A percentile compares a stretch with the other conserved stretches of the same genome.
phyloP scores from a whole-genome alignment of 2,329 filamentous ascomycete species.

The Thelonectria blattea region DNA sequence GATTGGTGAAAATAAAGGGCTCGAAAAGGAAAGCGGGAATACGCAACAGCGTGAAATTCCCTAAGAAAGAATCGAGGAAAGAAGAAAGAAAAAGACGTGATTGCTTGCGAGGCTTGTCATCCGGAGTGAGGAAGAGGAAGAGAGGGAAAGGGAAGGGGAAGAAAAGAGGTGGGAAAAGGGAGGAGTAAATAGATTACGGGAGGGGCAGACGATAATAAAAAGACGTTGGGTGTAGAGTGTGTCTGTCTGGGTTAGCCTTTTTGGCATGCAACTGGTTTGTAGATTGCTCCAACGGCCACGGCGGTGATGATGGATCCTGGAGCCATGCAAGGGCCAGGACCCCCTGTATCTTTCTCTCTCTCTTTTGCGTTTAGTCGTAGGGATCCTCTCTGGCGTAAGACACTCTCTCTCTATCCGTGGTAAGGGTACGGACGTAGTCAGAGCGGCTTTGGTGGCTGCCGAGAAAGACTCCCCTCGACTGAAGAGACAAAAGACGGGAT shows the following conservation, averaged over 20 bases:
- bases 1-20: background rate
- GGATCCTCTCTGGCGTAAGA: no score
- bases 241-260: background rate
- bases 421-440: no score
- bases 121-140: slow-evolving; percentile 26
- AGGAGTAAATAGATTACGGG: slow-evolving; percentile 35
- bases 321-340: slow-evolving; percentile 15
- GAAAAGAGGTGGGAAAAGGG: slow-evolving; percentile 20
- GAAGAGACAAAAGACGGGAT: background rate
- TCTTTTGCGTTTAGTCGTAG: no score
- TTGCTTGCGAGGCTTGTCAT: slow-evolving; percentile 31
- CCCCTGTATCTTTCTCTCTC: no score
- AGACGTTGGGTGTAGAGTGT: slow-evolving; percentile 15
- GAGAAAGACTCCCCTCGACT: background rate
- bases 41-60: slow-evolving; percentile 38
- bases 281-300: slow-evolving; percentile 39
- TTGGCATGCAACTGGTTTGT: slow-evolving; percentile 9
- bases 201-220: slow-evolving; percentile 37
- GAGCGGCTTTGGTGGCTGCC: background rate
- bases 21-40: slow-evolving; percentile 29
- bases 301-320: slow-evolving; percentile 37
- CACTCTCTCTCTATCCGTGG: no score
- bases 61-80: slow-evolving; percentile 29
- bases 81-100: slow-evolving; percentile 32
- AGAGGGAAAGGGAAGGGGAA: slow-evolving; percentile 1